These are phyloP conservation scores for Fusarium palustre DNA, from an alignment of 2,329 filamentous ascomycete genomes.

Conservation along the genomic window DNA sequence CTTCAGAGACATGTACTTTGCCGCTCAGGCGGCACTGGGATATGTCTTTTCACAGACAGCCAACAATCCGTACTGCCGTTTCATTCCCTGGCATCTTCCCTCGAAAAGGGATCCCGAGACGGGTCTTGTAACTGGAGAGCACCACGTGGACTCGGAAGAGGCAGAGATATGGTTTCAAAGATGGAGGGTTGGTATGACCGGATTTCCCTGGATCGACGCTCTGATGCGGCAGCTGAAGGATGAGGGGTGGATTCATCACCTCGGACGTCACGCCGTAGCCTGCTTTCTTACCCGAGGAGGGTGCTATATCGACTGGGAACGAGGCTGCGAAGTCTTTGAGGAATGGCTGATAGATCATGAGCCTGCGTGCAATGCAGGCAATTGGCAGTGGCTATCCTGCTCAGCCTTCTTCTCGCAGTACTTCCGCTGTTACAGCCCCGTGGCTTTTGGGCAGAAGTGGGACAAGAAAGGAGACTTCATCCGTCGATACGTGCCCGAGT, in stretches of 20 bases:
- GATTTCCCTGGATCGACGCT: constrained; percentile 84
- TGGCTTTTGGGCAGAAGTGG: constrained; percentile 81
- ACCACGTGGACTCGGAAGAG: constrained; percentile 71
- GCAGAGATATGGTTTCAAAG: constrained; percentile 75
- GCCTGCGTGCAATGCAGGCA: constrained; percentile 77
- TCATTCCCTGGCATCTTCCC: constrained; percentile 82
- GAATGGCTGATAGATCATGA: constrained; percentile 82
- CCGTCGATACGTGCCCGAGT: constrained; percentile 74
- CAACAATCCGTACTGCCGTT: constrained; percentile 75
- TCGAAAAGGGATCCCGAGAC: constrained; percentile 63
- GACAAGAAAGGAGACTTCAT: constrained; percentile 76
- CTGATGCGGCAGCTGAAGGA: constrained; percentile 78
- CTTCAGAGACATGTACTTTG: constrained; percentile 88
- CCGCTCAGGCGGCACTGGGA: constrained; percentile 76
- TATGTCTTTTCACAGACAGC: constrained; percentile 72
- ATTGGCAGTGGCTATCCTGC: constrained; percentile 84
- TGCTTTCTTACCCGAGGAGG: constrained; percentile 85
- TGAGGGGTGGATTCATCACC: constrained; percentile 85
- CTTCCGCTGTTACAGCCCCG: constrained; percentile 75
- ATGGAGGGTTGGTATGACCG: constrained; percentile 76
- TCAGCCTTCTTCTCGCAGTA: constrained; percentile 81
- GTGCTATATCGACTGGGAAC: constrained; percentile 83
- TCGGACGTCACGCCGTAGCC: constrained; percentile 81
- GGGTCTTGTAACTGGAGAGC: constrained; percentile 66
- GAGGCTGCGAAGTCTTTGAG: constrained; percentile 82